phyloP scores from a whole-genome alignment of 495 filamentous ascomycete species.

The Chaetomium cochliodes region DNA sequence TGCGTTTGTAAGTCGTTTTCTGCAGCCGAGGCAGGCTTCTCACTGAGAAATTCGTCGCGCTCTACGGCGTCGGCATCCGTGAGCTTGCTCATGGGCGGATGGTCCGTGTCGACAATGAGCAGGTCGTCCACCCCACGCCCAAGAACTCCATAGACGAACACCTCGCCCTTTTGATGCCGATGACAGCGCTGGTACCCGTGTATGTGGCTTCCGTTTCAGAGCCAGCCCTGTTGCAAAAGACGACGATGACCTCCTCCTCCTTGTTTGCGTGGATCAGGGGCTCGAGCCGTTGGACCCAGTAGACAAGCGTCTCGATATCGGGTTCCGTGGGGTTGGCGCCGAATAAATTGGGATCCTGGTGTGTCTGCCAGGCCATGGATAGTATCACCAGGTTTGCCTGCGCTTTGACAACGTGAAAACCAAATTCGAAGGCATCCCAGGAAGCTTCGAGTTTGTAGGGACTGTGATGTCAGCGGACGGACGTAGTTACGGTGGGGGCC shows the following conservation, averaged over 20 bases:
- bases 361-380: constrained; percentile 85
- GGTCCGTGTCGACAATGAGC: constrained; percentile 60
- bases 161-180: constrained; percentile 68
- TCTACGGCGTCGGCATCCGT: constrained; percentile 23
- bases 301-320: constrained; percentile 77
- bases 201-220: constrained; percentile 67
- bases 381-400: constrained; percentile 72
- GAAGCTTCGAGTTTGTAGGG: constrained; percentile 77
- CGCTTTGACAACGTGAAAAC: constrained; percentile 66
- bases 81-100: constrained; percentile 31
- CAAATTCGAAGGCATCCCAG: constrained; percentile 80
- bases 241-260: constrained; percentile 66
- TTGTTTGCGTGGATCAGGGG: constrained; percentile 63
- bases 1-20: neutral
- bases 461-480: constrained; percentile 22
- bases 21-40: neutral
- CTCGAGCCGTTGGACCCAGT: constrained; percentile 83
- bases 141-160: constrained; percentile 65
- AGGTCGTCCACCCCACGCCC: constrained; percentile 65
- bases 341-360: constrained; percentile 49
- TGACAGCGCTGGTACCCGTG: constrained; percentile 80
- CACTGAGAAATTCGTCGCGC: neutral
- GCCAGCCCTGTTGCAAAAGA: constrained; percentile 81
- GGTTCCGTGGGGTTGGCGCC: constrained; percentile 53
- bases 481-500: constrained; percentile 10